Evolutionary conservation across 176 grass and related monocot species (phyloP).

Genomic region (Triticum dicoccoides): DNA sequence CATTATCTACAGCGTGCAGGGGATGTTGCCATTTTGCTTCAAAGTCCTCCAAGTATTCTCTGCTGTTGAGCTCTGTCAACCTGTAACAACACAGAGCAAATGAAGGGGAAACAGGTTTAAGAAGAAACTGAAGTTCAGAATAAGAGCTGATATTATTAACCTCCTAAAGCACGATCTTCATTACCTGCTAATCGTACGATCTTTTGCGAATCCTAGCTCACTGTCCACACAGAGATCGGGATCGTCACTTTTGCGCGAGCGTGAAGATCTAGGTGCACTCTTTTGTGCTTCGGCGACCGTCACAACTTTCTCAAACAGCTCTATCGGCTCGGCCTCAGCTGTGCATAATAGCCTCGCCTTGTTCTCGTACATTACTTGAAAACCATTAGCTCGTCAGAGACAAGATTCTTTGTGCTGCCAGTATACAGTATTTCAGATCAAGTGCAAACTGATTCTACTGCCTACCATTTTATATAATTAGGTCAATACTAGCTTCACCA

Average conservation of each 20-base stretch:
- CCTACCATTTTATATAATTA: neutral
- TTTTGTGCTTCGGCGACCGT: conserved; percentile 66
- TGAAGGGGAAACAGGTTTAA: neutral
- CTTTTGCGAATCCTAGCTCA: conserved; percentile 91
- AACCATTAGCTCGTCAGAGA: neutral
- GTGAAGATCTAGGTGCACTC: conserved; percentile 52
- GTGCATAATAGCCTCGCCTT: conserved; percentile 83
- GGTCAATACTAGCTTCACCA: neutral
- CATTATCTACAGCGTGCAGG: conserved; percentile 22
- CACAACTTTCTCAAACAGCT: conserved; percentile 67
- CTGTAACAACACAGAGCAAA: conserved; percentile 26
- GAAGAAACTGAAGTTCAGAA: neutral
- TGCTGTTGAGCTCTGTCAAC: conserved; percentile 89
- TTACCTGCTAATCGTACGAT: conserved; percentile 93
- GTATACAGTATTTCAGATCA: neutral
- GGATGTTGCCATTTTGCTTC: conserved; percentile 41
- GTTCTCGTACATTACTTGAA: conserved; percentile 93
- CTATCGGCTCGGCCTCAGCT: conserved; percentile 62
- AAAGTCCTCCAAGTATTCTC: conserved; percentile 82
- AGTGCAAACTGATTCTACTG: too few relatives aligned
- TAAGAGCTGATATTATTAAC: neutral
- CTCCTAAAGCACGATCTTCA: neutral
- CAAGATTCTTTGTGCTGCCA: neutral
- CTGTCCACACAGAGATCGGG: conserved; percentile 87
- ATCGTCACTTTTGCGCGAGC: conserved; percentile 57